These are phyloP conservation scores for Leccinum obscurum DNA, from an alignment of 768 basidiomycete species.

Conservation along the genomic window DNA sequence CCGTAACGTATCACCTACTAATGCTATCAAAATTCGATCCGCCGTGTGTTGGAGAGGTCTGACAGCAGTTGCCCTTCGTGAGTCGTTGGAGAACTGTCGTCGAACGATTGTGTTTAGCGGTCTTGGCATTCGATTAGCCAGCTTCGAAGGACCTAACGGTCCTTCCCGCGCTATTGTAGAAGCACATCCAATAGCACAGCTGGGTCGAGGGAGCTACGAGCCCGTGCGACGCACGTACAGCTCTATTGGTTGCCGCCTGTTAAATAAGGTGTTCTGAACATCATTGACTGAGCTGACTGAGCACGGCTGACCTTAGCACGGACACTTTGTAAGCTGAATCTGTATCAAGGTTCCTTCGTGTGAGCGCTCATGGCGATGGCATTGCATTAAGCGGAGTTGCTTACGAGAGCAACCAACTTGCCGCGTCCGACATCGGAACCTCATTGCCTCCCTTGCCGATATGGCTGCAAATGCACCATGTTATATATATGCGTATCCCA, in stretches of 20 bases:
- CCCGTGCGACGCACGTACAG: background rate
- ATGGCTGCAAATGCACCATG: background rate
- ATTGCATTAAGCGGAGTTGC: background rate
- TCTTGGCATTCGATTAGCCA: background rate
- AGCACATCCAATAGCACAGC: background rate
- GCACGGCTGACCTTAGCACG: background rate
- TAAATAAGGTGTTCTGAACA: background rate
- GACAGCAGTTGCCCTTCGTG: background rate
- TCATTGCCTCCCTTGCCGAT: background rate
- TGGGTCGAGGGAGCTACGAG: background rate
- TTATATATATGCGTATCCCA: background rate
- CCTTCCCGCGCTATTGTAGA: background rate
- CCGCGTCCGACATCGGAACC: background rate
- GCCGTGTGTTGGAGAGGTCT: background rate
- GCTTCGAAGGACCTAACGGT: background rate
- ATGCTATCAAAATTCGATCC: background rate
- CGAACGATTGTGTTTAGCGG: background rate
- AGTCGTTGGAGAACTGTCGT: background rate
- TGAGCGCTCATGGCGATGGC: too few species aligned
- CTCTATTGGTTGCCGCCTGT: background rate
- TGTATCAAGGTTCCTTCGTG: background rate
- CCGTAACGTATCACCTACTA: background rate
- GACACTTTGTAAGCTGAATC: conserved; percentile 6
- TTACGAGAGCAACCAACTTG: background rate
- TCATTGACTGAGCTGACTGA: background rate